These are phyloP conservation scores for Aspergillus saccharolyticus DNA, from an alignment of 495 filamentous ascomycete genomes.

Conservation along the genomic window DNA sequence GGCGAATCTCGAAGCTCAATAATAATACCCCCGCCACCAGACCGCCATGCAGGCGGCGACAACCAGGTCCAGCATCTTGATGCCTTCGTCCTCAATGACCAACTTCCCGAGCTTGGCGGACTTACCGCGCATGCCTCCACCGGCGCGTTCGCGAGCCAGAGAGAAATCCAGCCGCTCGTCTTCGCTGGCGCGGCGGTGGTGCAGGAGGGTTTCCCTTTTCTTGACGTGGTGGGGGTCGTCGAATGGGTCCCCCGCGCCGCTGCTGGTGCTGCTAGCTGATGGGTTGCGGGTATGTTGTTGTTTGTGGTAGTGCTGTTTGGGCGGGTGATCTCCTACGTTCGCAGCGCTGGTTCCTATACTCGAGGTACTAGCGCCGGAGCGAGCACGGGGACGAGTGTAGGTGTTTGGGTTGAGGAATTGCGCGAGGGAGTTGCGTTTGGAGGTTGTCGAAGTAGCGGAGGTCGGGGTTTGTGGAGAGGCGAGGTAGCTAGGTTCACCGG, in stretches of 20 bases:
- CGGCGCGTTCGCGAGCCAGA: slow-evolving; percentile 70
- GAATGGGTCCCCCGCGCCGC: slow-evolving; percentile 17
- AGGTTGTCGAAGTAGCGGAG: slow-evolving; percentile 8
- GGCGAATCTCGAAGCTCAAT: slow-evolving; percentile 13
- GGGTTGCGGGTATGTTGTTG: slow-evolving; percentile 8
- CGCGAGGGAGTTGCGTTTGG: slow-evolving; percentile 32
- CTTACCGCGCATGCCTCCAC: slow-evolving; percentile 77
- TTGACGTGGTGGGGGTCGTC: not conserved
- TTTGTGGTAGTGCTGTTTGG: slow-evolving; percentile 10
- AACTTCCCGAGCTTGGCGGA: slow-evolving; percentile 90
- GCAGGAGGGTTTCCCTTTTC: slow-evolving; percentile 7
- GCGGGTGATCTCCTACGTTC: not conserved
- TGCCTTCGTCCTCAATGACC: slow-evolving; percentile 82
- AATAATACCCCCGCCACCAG: slow-evolving; percentile 89
- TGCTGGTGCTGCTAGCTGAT: slow-evolving; percentile 30
- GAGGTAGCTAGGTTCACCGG: slow-evolving; percentile 8
- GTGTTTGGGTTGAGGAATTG: slow-evolving; percentile 33
- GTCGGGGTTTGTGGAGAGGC: slow-evolving; percentile 7
- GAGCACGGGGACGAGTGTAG: slow-evolving; percentile 27
- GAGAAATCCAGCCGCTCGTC: slow-evolving; percentile 58
- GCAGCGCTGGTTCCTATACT: not conserved
- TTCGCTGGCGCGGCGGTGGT: slow-evolving; percentile 19
- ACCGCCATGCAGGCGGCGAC: slow-evolving; percentile 87
- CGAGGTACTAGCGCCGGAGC: slow-evolving; percentile 22
- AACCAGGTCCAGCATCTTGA: slow-evolving; percentile 92